Conservation (phyloP, 129 eudicot genomes). For the Mikania micrantha region DNA sequence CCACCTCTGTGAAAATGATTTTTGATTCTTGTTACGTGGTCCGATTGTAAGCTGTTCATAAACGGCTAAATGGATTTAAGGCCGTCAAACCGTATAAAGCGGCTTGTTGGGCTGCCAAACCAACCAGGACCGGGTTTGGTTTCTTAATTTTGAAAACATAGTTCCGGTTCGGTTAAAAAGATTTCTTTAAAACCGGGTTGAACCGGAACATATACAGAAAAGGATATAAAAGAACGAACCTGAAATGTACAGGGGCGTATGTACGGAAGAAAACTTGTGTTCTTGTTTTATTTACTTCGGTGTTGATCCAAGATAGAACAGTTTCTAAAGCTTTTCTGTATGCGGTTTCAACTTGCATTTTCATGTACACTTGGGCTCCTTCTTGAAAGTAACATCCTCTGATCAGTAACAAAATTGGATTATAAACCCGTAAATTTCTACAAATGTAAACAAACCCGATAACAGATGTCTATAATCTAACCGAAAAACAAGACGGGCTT, state of each 20-base stretch:
- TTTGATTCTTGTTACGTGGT: too few relatives aligned
- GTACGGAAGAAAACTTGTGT: constrained; percentile 83
- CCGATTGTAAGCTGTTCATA: too few relatives aligned
- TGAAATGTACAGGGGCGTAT: constrained; percentile 94
- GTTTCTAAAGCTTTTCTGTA: constrained; percentile 60
- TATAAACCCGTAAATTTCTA: not conserved
- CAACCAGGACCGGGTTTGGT: too few relatives aligned
- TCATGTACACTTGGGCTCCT: constrained; percentile 61
- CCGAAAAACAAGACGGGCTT: not conserved
- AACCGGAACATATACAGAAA: too few relatives aligned
- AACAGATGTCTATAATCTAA: not conserved
- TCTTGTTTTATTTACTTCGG: constrained; percentile 50
- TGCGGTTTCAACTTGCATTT: constrained; percentile 64
- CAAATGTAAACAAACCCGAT: not conserved
- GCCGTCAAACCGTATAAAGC: too few relatives aligned
- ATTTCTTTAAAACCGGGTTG: too few relatives aligned
- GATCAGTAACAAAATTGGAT: constrained; percentile 8
- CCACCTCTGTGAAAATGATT: constrained; percentile 60
- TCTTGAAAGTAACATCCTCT: constrained; percentile 96
- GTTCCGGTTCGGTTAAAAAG: too few relatives aligned
- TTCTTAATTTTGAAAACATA: too few relatives aligned
- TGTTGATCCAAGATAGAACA: constrained; percentile 48
- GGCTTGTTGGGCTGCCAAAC: too few relatives aligned
- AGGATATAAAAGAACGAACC: constrained; percentile 42
- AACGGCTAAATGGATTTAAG: too few relatives aligned